phyloP scores from a whole-genome alignment of 2,329 filamentous ascomycete species.

The Talaromyces islandicus region DNA sequence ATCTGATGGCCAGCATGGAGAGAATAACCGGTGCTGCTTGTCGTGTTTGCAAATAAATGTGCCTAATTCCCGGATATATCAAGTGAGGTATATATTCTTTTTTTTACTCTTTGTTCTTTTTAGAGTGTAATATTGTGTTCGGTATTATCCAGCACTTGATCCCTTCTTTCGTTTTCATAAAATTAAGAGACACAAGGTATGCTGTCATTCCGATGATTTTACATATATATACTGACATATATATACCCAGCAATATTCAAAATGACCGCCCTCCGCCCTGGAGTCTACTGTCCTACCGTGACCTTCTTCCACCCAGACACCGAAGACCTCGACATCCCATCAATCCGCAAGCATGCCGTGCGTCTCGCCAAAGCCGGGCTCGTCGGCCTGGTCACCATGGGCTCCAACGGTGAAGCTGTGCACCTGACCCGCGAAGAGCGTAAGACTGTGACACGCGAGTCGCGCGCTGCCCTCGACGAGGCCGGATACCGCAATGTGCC shows the following conservation, averaged over 20 bases:
- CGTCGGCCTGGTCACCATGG: slow-evolving; percentile 77
- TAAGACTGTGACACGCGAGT: slow-evolving; percentile 66
- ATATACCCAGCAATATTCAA: neutral
- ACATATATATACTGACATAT: neutral
- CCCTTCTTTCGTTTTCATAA: neutral
- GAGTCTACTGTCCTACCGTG: slow-evolving; percentile 85
- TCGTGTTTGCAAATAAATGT: neutral
- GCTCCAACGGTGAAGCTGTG: slow-evolving; percentile 84
- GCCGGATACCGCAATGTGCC: slow-evolving; percentile 71
- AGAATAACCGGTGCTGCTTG: neutral
- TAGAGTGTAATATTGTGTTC: no score
- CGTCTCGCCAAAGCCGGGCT: slow-evolving; percentile 72
- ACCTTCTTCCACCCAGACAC: slow-evolving; percentile 82
- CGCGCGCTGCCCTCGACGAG: slow-evolving; percentile 73
- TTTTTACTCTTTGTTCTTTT: no score
- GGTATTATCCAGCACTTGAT: no score
- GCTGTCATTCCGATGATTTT: neutral
- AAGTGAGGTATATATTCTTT: neutral
- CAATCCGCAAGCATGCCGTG: slow-evolving; percentile 73
- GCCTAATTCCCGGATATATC: neutral
- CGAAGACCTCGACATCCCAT: slow-evolving; percentile 75
- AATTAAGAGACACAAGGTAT: neutral
- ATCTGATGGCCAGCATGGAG: neutral
- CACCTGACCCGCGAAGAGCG: slow-evolving; percentile 78
- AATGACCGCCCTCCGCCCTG: slow-evolving; percentile 61